A percentile compares a stretch with the other conserved stretches of the same genome.
Evolutionary conservation across 1,139 yeast species (phyloP).

Genomic region (Nakaseomyces kungkrabaensis): DNA sequence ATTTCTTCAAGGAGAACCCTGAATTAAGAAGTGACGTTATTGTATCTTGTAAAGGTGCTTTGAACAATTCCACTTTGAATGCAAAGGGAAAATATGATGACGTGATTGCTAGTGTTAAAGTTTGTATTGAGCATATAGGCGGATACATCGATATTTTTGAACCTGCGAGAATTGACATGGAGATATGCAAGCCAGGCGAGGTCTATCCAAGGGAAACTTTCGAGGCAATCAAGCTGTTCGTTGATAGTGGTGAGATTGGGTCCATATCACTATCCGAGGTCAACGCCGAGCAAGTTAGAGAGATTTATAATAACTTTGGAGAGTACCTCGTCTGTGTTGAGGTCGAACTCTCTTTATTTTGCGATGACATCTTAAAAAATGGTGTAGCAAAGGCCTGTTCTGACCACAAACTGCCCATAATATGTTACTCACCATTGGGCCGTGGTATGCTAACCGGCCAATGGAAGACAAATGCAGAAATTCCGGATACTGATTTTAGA

Average conservation of each 20-base stretch:
- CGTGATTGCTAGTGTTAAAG: slow-evolving; percentile 41
- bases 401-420: slow-evolving; percentile 49
- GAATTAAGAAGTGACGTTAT: slow-evolving; percentile 43
- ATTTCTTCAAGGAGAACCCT: slow-evolving; percentile 50
- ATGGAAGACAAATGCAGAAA: slow-evolving; percentile 36
- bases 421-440: slow-evolving; percentile 76
- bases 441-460: slow-evolving; percentile 66
- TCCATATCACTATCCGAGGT: slow-evolving; percentile 70
- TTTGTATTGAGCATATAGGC: slow-evolving; percentile 38
- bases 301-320: slow-evolving; percentile 39
- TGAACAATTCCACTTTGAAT: slow-evolving; percentile 27
- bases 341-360: slow-evolving; percentile 60
- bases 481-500: slow-evolving; percentile 50
- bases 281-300: slow-evolving; percentile 45
- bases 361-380: slow-evolving; percentile 46
- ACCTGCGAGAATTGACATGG: slow-evolving; percentile 57
- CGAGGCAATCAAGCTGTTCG: slow-evolving; percentile 40
- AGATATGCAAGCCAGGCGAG: slow-evolving; percentile 23
- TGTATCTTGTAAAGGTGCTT: slow-evolving; percentile 61
- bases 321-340: slow-evolving; percentile 60
- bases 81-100: slow-evolving; percentile 45
- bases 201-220: slow-evolving; percentile 35
- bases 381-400: slow-evolving; percentile 50
- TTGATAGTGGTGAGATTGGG: slow-evolving; percentile 47
- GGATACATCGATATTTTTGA: slow-evolving; percentile 50